phyloP scores from a whole-genome alignment of 345 rosid genomes.

The Conringia planisiliqua region DNA sequence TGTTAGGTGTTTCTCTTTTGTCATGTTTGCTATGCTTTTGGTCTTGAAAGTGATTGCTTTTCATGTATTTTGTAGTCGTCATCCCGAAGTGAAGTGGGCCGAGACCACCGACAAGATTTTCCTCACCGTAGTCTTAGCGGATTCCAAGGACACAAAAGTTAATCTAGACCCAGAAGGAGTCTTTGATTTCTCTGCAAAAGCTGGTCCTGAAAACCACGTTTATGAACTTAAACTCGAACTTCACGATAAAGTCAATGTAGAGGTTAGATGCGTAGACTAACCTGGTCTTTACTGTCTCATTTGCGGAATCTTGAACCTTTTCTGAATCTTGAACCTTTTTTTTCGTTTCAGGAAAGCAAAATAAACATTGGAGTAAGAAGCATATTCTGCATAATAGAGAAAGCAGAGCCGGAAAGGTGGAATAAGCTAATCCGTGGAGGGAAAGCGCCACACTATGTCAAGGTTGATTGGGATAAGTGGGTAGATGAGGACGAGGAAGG shows the following conservation, averaged over 20 bases:
- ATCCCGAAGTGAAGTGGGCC: constrained; percentile 90
- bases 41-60: background rate
- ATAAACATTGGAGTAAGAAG: constrained; percentile 66
- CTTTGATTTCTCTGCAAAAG: constrained; percentile 68
- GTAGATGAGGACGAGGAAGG: constrained; percentile 83
- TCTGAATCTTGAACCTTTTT: background rate
- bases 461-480: constrained; percentile 96
- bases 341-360: constrained; percentile 55
- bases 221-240: constrained; percentile 81
- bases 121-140: constrained; percentile 63
- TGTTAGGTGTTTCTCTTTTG: background rate
- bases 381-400: constrained; percentile 68
- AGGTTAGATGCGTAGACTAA: constrained; percentile 42
- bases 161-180: constrained; percentile 76
- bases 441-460: constrained; percentile 70
- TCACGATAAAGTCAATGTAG: constrained; percentile 73
- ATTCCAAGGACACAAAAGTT: constrained; percentile 70
- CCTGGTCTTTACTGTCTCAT: background rate
- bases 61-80: constrained; percentile 48
- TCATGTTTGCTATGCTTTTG: background rate
- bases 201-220: constrained; percentile 52
- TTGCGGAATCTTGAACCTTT: background rate
- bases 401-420: constrained; percentile 82
- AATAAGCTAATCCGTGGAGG: constrained; percentile 59
- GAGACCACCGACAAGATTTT: constrained; percentile 71